Percentiles rank a stretch among this genome's conserved stretches.
phyloP scores from a whole-genome alignment of 805 yeast species.

The Pichia nanzhaoensis region DNA sequence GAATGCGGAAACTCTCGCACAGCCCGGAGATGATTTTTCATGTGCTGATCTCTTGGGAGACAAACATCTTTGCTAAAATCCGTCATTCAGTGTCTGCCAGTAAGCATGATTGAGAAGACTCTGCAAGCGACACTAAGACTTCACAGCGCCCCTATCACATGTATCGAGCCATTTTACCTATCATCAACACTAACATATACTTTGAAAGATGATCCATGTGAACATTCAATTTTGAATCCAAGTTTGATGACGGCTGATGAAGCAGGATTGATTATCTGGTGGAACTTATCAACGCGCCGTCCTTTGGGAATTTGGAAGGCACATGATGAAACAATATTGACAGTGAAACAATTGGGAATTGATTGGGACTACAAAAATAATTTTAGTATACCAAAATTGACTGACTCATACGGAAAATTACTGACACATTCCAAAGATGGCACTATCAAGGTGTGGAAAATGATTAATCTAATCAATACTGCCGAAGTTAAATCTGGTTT shows the following conservation, averaged over 20 bases:
- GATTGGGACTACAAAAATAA: conserved; percentile 18
- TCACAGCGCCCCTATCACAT: conserved; percentile 7
- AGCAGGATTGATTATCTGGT: conserved; percentile 54
- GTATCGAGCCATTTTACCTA: conserved; percentile 8
- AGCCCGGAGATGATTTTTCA: no score
- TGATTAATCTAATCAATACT: conserved; percentile 17
- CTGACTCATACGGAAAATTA: conserved; percentile 34
- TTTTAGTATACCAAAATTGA: conserved; percentile 14
- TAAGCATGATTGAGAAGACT: conserved; percentile 25
- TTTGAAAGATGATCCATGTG: neutral
- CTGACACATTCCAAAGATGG: conserved; percentile 68
- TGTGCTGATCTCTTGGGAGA: no score
- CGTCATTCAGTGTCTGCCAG: no score
- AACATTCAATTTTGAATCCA: conserved; percentile 26
- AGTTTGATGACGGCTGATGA: conserved; percentile 52
- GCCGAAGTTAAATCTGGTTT: conserved; percentile 5
- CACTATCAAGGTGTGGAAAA: conserved; percentile 40
- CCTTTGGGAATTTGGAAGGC: conserved; percentile 54
- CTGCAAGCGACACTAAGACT: conserved; percentile 17
- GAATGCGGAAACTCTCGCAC: no score
- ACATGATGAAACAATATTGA: conserved; percentile 44
- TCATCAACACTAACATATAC: conserved; percentile 8
- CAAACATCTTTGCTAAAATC: no score
- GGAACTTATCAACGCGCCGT: conserved; percentile 55
- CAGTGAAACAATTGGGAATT: conserved; percentile 41